phyloP scores from a whole-genome alignment of 2,329 filamentous ascomycete genomes.

The Aspergillus pseudoterreus region DNA sequence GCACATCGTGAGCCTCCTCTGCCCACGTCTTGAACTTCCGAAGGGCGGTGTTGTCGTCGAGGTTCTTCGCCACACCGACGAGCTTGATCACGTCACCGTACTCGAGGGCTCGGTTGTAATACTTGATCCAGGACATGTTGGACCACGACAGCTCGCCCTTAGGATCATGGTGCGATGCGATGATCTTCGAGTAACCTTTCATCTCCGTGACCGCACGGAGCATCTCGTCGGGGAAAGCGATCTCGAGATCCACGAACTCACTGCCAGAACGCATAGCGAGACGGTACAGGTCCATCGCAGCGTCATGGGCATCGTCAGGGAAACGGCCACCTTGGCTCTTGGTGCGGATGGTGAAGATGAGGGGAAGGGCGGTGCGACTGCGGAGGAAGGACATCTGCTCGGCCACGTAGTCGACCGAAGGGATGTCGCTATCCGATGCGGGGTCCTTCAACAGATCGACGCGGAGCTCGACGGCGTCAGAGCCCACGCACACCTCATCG shows the following conservation, averaged over 20 bases:
- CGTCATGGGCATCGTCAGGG: slow-evolving; percentile 69
- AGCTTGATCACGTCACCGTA: slow-evolving; percentile 94
- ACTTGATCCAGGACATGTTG: slow-evolving; percentile 86
- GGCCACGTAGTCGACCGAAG: slow-evolving; percentile 70
- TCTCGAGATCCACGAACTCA: slow-evolving; percentile 91
- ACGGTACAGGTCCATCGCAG: slow-evolving; percentile 70
- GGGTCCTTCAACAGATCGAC: slow-evolving; percentile 83
- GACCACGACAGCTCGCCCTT: slow-evolving; percentile 75
- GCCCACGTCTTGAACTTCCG: slow-evolving; percentile 77
- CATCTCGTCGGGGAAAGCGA: slow-evolving; percentile 75
- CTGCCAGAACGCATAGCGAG: slow-evolving; percentile 77
- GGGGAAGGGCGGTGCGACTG: slow-evolving; percentile 66
- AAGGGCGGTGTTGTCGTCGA: slow-evolving; percentile 85
- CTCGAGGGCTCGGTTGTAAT: slow-evolving; percentile 85
- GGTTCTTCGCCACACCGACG: slow-evolving; percentile 70
- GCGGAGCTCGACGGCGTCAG: slow-evolving; percentile 90
- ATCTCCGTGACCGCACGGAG: slow-evolving; percentile 65
- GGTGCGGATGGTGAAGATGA: slow-evolving; percentile 91
- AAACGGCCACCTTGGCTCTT: slow-evolving; percentile 83
- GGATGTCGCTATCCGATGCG: slow-evolving; percentile 53
- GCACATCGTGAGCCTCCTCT: slow-evolving; percentile 67
- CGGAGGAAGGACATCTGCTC: slow-evolving; percentile 79
- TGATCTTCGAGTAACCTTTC: slow-evolving; percentile 74
- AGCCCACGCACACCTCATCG: slow-evolving; percentile 71
- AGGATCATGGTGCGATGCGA: slow-evolving; percentile 94